Percentiles rank a stretch among this genome's conserved stretches.
Conservation (phyloP, 2,329 filamentous ascomycete species). For the Cryphonectria radicalis region DNA sequence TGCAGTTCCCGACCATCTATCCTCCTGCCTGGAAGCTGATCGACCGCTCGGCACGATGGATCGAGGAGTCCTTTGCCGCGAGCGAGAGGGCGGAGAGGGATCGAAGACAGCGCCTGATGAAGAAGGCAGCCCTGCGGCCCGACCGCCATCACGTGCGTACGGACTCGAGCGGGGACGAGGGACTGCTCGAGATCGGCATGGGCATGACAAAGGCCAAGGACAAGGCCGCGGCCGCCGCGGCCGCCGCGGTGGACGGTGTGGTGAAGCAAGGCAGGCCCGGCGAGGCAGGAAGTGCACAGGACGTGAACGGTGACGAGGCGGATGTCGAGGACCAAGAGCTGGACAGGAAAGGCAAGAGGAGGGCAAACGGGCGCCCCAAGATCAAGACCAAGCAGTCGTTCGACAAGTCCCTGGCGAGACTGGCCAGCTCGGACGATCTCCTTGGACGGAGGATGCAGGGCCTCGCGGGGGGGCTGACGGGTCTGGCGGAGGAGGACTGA, state of each 20-base stretch:
- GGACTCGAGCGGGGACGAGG: slow-evolving; percentile 78
- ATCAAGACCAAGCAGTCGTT: slow-evolving; percentile 37
- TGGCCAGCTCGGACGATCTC: slow-evolving; percentile 62
- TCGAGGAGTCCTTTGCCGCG: slow-evolving; percentile 72
- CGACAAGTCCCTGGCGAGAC: slow-evolving; percentile 54
- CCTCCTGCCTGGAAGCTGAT: slow-evolving; percentile 91
- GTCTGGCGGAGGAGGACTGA: slow-evolving; percentile 47
- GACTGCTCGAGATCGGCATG: slow-evolving; percentile 87
- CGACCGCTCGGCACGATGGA: slow-evolving; percentile 78
- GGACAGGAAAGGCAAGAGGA: slow-evolving; percentile 37
- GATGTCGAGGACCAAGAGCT: slow-evolving; percentile 31
- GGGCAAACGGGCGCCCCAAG: slow-evolving; percentile 33
- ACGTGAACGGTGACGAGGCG: slow-evolving; percentile 34
- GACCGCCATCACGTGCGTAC: slow-evolving; percentile 54
- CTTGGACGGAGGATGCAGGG: slow-evolving; percentile 63
- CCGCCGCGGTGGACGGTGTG: slow-evolving; percentile 22
- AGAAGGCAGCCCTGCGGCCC: slow-evolving; percentile 27
- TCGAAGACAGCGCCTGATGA: slow-evolving; percentile 33
- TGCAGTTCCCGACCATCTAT: slow-evolving; percentile 88
- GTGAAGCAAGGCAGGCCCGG: slow-evolving; percentile 34
- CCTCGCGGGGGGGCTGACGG: slow-evolving; percentile 57
- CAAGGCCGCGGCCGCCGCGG: slow-evolving; percentile 27
- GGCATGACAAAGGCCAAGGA: slow-evolving; percentile 56
- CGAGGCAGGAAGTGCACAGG: slow-evolving; percentile 31
- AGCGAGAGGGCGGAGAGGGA: slow-evolving; percentile 49